Base-by-base conservation (phyloP, 345 rosid species). In the Gossypioides kirkii region DNA sequence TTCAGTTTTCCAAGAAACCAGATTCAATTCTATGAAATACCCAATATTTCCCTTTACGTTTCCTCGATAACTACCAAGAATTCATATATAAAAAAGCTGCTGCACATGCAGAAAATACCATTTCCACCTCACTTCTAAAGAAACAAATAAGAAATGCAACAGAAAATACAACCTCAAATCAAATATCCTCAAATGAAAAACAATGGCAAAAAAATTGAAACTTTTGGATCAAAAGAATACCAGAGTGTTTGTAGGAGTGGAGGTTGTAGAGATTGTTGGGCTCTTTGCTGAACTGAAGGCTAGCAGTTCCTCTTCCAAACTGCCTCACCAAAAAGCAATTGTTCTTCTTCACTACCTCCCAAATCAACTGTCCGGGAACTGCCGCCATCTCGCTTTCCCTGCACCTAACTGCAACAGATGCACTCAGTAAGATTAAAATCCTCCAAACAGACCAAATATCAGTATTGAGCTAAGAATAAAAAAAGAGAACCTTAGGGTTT, bases 341-440 rank as follows among this genome's bases (percentile, higher is more conserved):
- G 87, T 89, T 89, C 60, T 82, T 88, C 87, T 91, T 89, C 64
- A 91, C 90, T 13, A 88, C 83, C 88, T 91, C 92, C 97, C 94
- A 91, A 61, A 91, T 82, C 78, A 91, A 73, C 61, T 84, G 90
- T 17, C 86, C 90, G 0, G 94, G 89, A 52, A 88, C 91, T 20
- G 97, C 81, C 36, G 97, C 82, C 97, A 91, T 91, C 47, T 36
- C 47, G 42, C 53, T 53, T 56, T 45, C 67, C 42, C 53, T n/a
- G 61, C 17, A 49, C 56, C 69, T 45, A 58, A 23, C 53, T 11
- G 61, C 17, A 49, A 43, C 69, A 73, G 60, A 74, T 54, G 22
- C 10, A 74, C 23, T 13, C 7, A 54, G 63, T 6, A 56, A 71
- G 52, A 71, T 20, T 12, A 56, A 41, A 55, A 70, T 18, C 52